These are phyloP conservation scores for Bolboschoenus planiculmis DNA, from an alignment of 176 grass and related monocot species.

Conservation along the genomic window DNA sequence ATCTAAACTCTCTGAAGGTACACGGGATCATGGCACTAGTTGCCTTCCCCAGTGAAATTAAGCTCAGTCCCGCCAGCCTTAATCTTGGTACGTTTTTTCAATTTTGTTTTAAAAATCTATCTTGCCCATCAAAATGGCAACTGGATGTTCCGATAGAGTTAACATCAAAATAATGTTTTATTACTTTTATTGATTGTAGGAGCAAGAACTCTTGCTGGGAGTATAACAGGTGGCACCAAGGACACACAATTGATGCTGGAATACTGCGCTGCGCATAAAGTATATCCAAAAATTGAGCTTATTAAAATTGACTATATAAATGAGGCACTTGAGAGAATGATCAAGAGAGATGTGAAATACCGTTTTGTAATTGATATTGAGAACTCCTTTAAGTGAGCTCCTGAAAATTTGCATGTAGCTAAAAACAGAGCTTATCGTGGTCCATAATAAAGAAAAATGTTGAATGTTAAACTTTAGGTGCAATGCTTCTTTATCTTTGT, in stretches of 20 bases:
- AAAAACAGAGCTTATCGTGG: neutral
- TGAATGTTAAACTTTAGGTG: constrained; percentile 14
- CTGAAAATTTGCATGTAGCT: neutral
- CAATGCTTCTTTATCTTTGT: neutral
- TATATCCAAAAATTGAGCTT: constrained; percentile 65
- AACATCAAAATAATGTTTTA: neutral
- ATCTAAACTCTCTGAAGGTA: constrained; percentile 61
- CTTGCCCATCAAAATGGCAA: neutral
- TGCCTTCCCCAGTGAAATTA: constrained; percentile 61
- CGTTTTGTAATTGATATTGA: constrained; percentile 42
- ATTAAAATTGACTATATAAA: constrained; percentile 79
- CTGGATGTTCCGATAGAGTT: neutral
- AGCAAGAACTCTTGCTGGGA: constrained; percentile 50
- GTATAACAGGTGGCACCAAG: constrained; percentile 47
- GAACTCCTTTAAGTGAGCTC: constrained; percentile 20
- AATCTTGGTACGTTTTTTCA: constrained; percentile 33
- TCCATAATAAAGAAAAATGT: neutral
- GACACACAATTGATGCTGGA: constrained; percentile 53
- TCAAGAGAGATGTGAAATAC: constrained; percentile 32
- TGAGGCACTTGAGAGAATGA: constrained; percentile 38
- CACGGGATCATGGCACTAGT: constrained; percentile 50
- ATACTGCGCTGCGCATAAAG: constrained; percentile 59
- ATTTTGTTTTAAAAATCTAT: neutral
- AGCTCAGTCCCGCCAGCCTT: constrained; percentile 47
- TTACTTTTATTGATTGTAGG: constrained; percentile 23